These are phyloP conservation scores for Phytophthora meadii DNA, from an alignment of 352 stramenopile species.

Conservation along the genomic window DNA sequence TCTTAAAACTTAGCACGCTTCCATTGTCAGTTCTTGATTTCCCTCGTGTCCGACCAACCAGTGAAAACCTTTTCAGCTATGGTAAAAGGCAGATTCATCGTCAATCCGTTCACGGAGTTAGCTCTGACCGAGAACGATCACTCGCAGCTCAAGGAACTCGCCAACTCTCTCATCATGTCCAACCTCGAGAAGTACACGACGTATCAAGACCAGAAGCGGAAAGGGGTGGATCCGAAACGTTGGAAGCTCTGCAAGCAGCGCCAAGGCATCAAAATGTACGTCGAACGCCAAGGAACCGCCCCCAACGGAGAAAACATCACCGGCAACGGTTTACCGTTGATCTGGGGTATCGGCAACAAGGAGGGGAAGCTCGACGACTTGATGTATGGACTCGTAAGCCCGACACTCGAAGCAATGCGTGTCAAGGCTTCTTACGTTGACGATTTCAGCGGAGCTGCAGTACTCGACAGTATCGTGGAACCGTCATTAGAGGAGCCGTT, in stretches of 20 bases:
- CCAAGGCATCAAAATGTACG: slow-evolving; percentile 46
- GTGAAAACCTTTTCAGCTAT: slow-evolving; percentile 2
- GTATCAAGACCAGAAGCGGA: slow-evolving; percentile 31
- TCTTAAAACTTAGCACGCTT: too few species aligned
- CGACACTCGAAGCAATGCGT: slow-evolving; percentile 56
- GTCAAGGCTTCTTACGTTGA: slow-evolving; percentile 55
- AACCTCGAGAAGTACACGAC: slow-evolving; percentile 35
- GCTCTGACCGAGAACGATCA: slow-evolving; percentile 28
- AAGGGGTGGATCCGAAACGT: slow-evolving; percentile 30
- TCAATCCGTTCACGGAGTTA: slow-evolving; percentile 38
- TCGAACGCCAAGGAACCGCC: slow-evolving; percentile 20
- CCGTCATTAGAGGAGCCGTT: slow-evolving; percentile 50
- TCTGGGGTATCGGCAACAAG: slow-evolving; percentile 45
- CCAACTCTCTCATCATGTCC: slow-evolving; percentile 30
- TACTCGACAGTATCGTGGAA: slow-evolving; percentile 61
- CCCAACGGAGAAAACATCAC: slow-evolving; percentile 24
- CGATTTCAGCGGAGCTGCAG: slow-evolving; percentile 54
- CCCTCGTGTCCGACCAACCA: not conserved
- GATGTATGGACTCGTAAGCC: slow-evolving; percentile 55
- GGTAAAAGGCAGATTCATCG: slow-evolving; percentile 39
- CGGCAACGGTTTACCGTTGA: slow-evolving; percentile 35
- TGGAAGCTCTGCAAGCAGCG: slow-evolving; percentile 57
- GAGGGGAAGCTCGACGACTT: slow-evolving; percentile 52
- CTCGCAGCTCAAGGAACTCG: slow-evolving; percentile 28
- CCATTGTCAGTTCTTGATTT: slow-evolving; percentile 15